Percentiles rank a stretch among this genome's conserved stretches.
Evolutionary conservation across 768 basidiomycete genomes (phyloP).

Genomic region (Mycena alexandri): DNA sequence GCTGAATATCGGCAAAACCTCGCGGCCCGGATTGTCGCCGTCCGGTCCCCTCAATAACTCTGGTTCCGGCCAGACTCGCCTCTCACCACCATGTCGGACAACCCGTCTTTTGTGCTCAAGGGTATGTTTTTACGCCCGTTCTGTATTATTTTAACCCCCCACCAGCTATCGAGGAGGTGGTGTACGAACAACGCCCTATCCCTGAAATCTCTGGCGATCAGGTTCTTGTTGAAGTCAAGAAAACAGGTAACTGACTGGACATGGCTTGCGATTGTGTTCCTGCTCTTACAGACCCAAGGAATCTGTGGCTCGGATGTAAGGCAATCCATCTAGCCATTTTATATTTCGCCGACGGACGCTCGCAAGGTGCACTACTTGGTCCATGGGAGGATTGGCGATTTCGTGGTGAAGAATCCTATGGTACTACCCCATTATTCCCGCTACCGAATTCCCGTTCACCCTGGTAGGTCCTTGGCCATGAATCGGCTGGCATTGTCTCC

Average conservation of each 20-base stretch:
- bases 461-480: slow-evolving; percentile 89
- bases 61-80: slow-evolving; percentile 8
- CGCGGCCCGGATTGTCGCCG: neutral
- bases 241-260: slow-evolving; percentile 74
- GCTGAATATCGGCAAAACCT: neutral
- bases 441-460: neutral
- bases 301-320: slow-evolving; percentile 92
- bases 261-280: slow-evolving; percentile 21
- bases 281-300: slow-evolving; percentile 56
- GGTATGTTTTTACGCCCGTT: slow-evolving; percentile 37
- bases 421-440: slow-evolving; percentile 48
- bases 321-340: slow-evolving; percentile 29
- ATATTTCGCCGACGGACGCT: slow-evolving; percentile 31
- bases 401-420: slow-evolving; percentile 85
- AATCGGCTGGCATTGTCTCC: slow-evolving; percentile 84
- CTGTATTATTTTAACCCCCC: neutral
- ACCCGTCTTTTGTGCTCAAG: slow-evolving; percentile 84
- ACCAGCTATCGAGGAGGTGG: slow-evolving; percentile 67
- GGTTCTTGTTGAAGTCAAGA: slow-evolving; percentile 91
- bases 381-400: slow-evolving; percentile 86
- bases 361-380: slow-evolving; percentile 80
- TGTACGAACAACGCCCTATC: slow-evolving; percentile 80
- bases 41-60: neutral
- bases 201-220: slow-evolving; percentile 80
- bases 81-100: slow-evolving; percentile 73